A percentile compares a stretch with the other conserved stretches of the same genome.
phyloP scores from a whole-genome alignment of 2,329 filamentous ascomycete genomes.

The Zymoseptoria ardabiliae region DNA sequence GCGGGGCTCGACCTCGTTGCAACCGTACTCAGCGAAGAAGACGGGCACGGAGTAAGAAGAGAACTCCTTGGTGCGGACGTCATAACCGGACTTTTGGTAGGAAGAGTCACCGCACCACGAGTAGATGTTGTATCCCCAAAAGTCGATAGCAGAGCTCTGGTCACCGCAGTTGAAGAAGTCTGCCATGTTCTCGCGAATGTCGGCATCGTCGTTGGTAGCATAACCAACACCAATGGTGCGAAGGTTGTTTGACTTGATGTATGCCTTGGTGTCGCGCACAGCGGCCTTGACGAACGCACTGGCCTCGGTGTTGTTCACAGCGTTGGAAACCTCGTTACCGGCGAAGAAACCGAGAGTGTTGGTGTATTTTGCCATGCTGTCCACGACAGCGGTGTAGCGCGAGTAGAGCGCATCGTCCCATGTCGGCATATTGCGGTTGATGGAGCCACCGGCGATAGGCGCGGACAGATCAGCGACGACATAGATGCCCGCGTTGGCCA shows the following conservation, averaged over 20 bases:
- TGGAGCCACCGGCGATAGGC: constrained; percentile 59
- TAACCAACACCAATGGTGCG: constrained; percentile 85
- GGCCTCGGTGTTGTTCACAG: constrained; percentile 76
- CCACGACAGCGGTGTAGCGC: constrained; percentile 78
- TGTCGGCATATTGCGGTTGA: constrained; percentile 69
- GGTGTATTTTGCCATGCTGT: constrained; percentile 71
- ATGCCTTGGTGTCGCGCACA: constrained; percentile 89
- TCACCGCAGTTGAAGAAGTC: constrained; percentile 92
- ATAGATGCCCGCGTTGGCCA: constrained; percentile 85
- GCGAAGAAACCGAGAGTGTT: constrained; percentile 98
- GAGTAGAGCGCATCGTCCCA: constrained; percentile 75
- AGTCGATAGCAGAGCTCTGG: constrained; percentile 66
- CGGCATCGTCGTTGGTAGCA: constrained; percentile 85
- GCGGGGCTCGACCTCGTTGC: constrained; percentile 68
- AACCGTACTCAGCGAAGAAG: constrained; percentile 99
- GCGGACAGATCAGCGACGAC: constrained; percentile 85
- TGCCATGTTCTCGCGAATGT: constrained; percentile 73
- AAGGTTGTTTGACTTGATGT: constrained; percentile 75
- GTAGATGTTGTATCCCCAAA: constrained; percentile 99
- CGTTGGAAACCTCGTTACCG: constrained; percentile 94
- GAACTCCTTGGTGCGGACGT: constrained; percentile 79
- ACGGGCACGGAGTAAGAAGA: constrained; percentile 81
- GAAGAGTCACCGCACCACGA: constrained; percentile 90
- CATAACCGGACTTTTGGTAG: constrained; percentile 70
- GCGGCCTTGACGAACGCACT: constrained; percentile 96